These are phyloP conservation scores for Protea cynaroides DNA, from an alignment of 164 flowering plant genomes.

Conservation along the genomic window DNA sequence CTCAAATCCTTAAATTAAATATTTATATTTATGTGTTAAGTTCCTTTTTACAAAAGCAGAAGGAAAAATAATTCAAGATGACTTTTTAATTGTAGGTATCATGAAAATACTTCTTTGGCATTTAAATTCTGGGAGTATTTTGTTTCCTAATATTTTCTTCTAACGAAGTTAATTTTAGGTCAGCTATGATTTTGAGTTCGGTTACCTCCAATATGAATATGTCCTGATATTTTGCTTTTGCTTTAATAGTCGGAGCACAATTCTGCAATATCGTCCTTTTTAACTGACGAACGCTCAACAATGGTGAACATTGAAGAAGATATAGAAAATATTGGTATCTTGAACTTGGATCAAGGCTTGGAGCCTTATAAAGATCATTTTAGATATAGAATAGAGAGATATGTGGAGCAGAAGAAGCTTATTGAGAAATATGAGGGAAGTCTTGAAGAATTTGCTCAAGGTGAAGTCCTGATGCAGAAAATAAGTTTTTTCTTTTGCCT, in stretches of 20 bases:
- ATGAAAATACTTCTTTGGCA: neutral
- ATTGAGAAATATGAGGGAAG: conserved; percentile 77
- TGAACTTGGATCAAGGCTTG: conserved; percentile 57
- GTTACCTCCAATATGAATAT: neutral
- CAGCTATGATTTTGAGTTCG: too few species aligned
- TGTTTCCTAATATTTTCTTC: neutral
- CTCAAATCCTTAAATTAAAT: neutral
- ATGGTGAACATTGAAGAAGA: conserved; percentile 37
- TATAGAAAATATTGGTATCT: conserved; percentile 42
- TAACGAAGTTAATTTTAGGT: too few species aligned
- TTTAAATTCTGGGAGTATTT: neutral
- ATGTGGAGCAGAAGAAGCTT: conserved; percentile 52
- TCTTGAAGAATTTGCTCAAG: conserved; percentile 83
- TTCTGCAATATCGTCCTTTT: conserved; percentile 33
- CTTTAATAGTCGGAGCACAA: conserved; percentile 27
- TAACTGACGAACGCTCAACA: conserved; percentile 41
- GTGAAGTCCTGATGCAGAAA: conserved; percentile 22
- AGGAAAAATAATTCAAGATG: neutral
- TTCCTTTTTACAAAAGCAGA: neutral
- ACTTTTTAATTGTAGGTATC: neutral
- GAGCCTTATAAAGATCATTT: conserved; percentile 74
- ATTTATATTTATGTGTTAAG: neutral
- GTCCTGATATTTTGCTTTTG: conserved; percentile 8
- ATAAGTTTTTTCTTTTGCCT: neutral
- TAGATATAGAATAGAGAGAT: conserved; percentile 51